Percentiles rank a stretch among this genome's conserved stretches.
These are phyloP conservation scores for Amyloporia xantha DNA, from an alignment of 768 basidiomycete species.

Conservation along the genomic window DNA sequence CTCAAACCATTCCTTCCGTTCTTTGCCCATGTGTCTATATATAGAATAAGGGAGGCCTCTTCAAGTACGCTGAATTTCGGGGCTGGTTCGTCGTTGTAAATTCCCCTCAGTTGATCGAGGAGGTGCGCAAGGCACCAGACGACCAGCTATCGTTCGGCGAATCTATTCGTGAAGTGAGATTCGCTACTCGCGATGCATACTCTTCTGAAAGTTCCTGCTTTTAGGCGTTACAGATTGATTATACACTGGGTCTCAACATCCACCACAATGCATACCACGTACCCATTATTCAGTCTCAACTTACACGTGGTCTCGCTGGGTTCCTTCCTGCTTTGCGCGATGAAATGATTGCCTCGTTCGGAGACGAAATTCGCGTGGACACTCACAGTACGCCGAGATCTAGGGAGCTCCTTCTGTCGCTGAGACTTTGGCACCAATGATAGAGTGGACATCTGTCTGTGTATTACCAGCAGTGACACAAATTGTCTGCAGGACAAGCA, in stretches of 20 bases:
- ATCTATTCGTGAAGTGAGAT: conserved; percentile 13
- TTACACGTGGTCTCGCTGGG: conserved; percentile 31
- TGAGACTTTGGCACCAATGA: background rate
- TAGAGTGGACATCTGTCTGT: conserved; percentile 31
- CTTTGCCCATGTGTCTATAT: background rate
- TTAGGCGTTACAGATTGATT: conserved; percentile 31
- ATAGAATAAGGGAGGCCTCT: conserved; percentile 25
- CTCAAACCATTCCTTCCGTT: background rate
- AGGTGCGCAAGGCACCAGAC: conserved; percentile 33
- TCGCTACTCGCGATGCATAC: background rate
- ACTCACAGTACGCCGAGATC: background rate
- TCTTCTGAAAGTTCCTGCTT: background rate
- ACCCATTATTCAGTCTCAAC: conserved; percentile 21
- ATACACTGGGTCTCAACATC: conserved; percentile 32
- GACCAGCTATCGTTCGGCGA: conserved; percentile 30
- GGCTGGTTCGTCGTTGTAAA: conserved; percentile 37
- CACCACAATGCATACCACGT: conserved; percentile 25
- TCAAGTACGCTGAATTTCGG: conserved; percentile 24
- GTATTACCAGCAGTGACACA: conserved; percentile 25
- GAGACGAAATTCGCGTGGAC: conserved; percentile 28
- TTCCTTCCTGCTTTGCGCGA: conserved; percentile 36
- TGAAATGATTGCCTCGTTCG: conserved; percentile 37
- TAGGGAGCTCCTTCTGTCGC: background rate
- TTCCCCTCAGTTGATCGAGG: conserved; percentile 28
- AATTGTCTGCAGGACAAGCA: conserved; percentile 33